Conservation (phyloP, 352 stramenopile species). For the Phytopythium litorale region DNA sequence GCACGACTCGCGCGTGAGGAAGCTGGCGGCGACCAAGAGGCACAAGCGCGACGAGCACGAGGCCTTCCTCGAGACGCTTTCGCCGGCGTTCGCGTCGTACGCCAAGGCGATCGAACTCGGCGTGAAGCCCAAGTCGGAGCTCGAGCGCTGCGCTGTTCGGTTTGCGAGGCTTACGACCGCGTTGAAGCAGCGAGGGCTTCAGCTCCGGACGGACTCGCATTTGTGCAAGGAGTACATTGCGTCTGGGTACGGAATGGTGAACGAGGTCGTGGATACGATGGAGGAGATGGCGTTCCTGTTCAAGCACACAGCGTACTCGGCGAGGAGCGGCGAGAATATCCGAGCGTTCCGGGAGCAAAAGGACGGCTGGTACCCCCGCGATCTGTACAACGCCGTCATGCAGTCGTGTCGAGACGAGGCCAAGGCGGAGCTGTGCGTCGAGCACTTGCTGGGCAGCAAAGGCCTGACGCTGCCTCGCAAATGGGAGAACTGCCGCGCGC, state of each 20-base stretch:
- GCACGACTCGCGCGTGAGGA: constrained; percentile 7
- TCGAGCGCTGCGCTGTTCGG: constrained; percentile 9
- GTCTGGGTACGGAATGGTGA: neutral
- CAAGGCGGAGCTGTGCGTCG: constrained; percentile 13
- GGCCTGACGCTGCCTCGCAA: constrained; percentile 12
- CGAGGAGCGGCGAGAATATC: constrained; percentile 8
- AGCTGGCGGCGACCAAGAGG: constrained; percentile 5
- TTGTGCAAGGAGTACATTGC: constrained; percentile 8
- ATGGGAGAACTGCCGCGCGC: constrained; percentile 13
- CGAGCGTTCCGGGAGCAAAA: constrained; percentile 1
- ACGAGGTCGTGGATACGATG: constrained; percentile 15
- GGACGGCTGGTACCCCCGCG: constrained; percentile 11
- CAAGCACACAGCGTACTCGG: constrained; percentile 13
- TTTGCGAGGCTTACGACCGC: constrained; percentile 3
- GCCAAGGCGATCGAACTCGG: neutral
- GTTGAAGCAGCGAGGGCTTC: constrained; percentile 3
- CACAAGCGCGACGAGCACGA: constrained; percentile 8
- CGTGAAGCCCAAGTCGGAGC: neutral
- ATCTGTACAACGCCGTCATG: constrained; percentile 12
- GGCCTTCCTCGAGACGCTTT: constrained; percentile 7
- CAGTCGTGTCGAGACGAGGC: constrained; percentile 16
- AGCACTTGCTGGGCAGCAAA: constrained; percentile 11
- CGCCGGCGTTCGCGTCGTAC: constrained; percentile 9
- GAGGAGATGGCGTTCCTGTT: constrained; percentile 25
- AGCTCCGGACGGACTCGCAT: constrained; percentile 11